Evolutionary conservation across 305 asterid genomes (phyloP).

Genomic region (Plantago coronopus): DNA sequence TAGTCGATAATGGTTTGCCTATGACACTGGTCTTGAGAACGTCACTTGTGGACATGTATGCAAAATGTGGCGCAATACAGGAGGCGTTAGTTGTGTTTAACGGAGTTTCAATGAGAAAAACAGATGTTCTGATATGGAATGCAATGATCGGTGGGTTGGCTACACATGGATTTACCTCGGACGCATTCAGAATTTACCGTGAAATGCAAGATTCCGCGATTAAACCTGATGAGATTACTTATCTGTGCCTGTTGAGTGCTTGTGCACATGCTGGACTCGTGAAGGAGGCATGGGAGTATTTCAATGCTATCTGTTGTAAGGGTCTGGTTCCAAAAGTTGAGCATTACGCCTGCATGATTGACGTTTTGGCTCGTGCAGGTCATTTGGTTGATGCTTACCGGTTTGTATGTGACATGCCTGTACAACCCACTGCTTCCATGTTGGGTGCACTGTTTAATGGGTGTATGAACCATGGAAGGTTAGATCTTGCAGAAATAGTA

Average conservation of each 20-base stretch:
- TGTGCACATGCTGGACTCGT: constrained; percentile 88
- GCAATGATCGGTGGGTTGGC: constrained; percentile 84
- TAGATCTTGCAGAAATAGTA: constrained; percentile 61
- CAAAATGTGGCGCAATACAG: constrained; percentile 74
- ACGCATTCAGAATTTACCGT: constrained; percentile 41
- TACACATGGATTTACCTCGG: constrained; percentile 48
- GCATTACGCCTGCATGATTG: constrained; percentile 84
- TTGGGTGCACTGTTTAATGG: constrained; percentile 77
- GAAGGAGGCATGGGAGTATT: constrained; percentile 53
- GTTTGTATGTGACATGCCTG: constrained; percentile 41
- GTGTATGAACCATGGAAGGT: constrained; percentile 56
- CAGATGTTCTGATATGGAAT: constrained; percentile 69
- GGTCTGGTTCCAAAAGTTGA: constrained; percentile 60
- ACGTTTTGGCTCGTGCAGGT: constrained; percentile 82
- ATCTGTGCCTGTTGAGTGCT: constrained; percentile 61
- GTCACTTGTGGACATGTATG: constrained; percentile 79
- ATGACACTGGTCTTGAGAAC: constrained; percentile 55
- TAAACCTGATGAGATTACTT: constrained; percentile 72
- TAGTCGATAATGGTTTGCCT: constrained; percentile 45
- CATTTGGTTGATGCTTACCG: constrained; percentile 49
- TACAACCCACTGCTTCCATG: constrained; percentile 62
- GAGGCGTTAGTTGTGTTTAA: constrained; percentile 59
- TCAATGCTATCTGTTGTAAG: constrained; percentile 35
- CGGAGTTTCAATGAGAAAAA: constrained; percentile 30
- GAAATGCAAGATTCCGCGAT: constrained; percentile 43